A percentile compares a stretch with the other conserved stretches of the same genome.
phyloP scores from a whole-genome alignment of 1,139 yeast species.

The Yamadazyma conglobata region DNA sequence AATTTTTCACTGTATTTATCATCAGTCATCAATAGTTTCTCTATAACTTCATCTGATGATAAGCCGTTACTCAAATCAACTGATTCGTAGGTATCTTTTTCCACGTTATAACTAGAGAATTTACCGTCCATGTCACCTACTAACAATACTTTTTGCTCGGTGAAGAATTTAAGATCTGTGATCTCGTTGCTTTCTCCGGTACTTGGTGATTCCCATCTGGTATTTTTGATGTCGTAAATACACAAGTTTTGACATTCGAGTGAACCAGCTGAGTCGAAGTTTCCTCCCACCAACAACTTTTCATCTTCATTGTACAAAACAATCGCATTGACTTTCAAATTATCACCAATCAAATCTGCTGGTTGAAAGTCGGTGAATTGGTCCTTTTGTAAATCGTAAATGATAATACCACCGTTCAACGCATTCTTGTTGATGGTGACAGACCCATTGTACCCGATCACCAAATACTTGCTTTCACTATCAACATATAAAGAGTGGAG shows the following conservation, averaged over 20 bases:
- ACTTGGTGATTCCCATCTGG: slow-evolving; percentile 53
- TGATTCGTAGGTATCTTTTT: slow-evolving; percentile 20
- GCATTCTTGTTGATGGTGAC: slow-evolving; percentile 25
- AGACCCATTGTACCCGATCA: slow-evolving; percentile 52
- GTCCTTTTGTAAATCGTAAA: slow-evolving; percentile 46
- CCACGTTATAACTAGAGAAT: slow-evolving; percentile 54
- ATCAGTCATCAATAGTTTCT: slow-evolving; percentile 36
- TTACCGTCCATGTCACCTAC: slow-evolving; percentile 55
- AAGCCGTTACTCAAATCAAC: slow-evolving; percentile 4
- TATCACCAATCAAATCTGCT: slow-evolving; percentile 28
- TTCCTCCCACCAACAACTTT: slow-evolving; percentile 72
- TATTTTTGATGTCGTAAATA: slow-evolving; percentile 55
- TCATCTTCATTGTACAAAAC: slow-evolving; percentile 48
- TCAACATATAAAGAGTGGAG: slow-evolving; percentile 45
- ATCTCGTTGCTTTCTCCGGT: slow-evolving; percentile 49
- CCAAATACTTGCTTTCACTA: slow-evolving; percentile 31
- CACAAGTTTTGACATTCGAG: slow-evolving; percentile 64
- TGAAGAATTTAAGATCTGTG: slow-evolving; percentile 51
- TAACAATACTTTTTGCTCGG: slow-evolving; percentile 49
- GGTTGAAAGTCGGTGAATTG: slow-evolving; percentile 48
- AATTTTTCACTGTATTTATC: slow-evolving; percentile 30
- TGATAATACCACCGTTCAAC: slow-evolving; percentile 42
- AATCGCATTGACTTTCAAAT: slow-evolving; percentile 48
- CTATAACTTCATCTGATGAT: slow-evolving; percentile 16
- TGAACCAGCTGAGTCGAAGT: slow-evolving; percentile 59